Conservation (phyloP, 148 eudicot species). For the Rhododendron simsii region DNA sequence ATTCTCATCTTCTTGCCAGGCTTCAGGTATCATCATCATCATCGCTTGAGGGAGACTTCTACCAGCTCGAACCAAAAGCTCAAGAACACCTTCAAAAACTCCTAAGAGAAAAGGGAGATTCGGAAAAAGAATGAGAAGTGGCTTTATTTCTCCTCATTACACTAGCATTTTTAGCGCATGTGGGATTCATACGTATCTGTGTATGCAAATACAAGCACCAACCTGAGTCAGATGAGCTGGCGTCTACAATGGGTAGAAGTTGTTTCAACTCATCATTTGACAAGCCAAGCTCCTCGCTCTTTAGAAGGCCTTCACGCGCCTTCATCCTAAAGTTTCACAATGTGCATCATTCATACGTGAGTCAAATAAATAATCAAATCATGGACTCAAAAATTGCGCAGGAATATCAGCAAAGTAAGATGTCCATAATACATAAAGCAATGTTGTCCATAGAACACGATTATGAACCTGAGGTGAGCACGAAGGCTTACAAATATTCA, state of each 20-base stretch:
- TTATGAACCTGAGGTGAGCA: not conserved
- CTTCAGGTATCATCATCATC: constrained; percentile 99
- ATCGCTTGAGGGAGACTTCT: constrained; percentile 98
- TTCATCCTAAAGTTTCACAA: constrained; percentile 59
- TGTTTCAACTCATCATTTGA: constrained; percentile 94
- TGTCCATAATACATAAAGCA: not conserved
- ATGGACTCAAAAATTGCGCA: not conserved
- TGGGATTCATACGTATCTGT: not conserved
- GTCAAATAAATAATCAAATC: not conserved
- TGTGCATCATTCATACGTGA: not conserved
- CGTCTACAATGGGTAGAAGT: constrained; percentile 92
- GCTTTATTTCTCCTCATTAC: not conserved
- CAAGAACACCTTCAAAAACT: constrained; percentile 91
- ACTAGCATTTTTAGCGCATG: not conserved
- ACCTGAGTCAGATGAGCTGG: constrained; percentile 98
- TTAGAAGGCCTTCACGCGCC: constrained; percentile 96
- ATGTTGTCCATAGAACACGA: not conserved
- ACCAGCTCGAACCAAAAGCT: constrained; percentile 92
- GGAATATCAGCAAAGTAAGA: not conserved
- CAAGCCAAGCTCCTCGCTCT: constrained; percentile 89
- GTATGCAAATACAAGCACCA: not conserved
- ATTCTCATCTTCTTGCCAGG: constrained; percentile 98
- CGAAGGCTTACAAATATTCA: not conserved
- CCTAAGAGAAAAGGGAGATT: constrained; percentile 36
- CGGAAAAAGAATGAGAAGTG: not conserved